Conservation (phyloP, 2,329 filamentous ascomycete genomes). For the Aciculosporium take region DNA sequence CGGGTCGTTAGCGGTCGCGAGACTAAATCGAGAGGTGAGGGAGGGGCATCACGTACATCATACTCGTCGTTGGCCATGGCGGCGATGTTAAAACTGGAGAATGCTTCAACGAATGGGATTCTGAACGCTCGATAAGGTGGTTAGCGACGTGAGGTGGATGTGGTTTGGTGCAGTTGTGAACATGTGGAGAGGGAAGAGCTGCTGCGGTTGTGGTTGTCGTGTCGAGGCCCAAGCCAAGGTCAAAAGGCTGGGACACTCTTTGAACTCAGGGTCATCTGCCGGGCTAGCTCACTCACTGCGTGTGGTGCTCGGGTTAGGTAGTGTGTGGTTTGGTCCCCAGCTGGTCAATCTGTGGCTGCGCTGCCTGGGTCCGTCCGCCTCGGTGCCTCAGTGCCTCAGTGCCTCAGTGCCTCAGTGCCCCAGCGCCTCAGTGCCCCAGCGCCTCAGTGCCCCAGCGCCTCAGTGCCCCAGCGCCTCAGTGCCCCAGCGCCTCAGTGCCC, state of each 20-base stretch:
- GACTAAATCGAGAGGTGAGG: constrained; percentile 10
- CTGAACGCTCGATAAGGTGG: neutral
- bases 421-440: too few species aligned
- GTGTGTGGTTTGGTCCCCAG: neutral
- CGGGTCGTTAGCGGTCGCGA: constrained; percentile 18
- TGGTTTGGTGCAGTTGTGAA: constrained; percentile 5
- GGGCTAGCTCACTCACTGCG: too few species aligned
- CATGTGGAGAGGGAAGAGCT: constrained; percentile 5
- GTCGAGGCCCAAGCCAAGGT: neutral
- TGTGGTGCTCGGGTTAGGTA: neutral
- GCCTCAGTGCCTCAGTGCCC: too few species aligned
- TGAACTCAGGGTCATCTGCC: too few species aligned
- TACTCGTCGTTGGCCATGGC: constrained; percentile 99
- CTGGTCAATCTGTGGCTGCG: neutral
- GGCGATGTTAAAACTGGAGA: constrained; percentile 16
- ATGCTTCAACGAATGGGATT: neutral
- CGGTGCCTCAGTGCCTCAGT: too few species aligned
- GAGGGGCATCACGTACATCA: constrained; percentile 55
- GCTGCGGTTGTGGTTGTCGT: neutral
- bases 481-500: too few species aligned
- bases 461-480: too few species aligned
- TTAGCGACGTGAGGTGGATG: constrained; percentile 2
- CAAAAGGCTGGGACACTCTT: too few species aligned
- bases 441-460: too few species aligned
- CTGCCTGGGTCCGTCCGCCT: neutral